Conservation (phyloP, 1,139 yeast species). For the Cylindricascospora bacillispora region DNA sequence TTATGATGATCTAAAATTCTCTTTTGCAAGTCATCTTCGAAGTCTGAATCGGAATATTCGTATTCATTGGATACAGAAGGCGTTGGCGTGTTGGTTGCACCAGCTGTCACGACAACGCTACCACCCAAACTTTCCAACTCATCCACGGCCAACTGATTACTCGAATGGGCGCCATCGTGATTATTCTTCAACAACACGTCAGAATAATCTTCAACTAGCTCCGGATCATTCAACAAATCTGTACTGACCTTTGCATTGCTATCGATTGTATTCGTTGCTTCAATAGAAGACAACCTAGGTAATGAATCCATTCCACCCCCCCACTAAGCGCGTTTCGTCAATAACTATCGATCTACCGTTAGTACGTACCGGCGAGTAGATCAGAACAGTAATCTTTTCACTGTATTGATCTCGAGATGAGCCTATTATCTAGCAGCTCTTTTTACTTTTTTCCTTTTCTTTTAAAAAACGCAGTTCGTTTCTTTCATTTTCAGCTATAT, state of each 20-base stretch:
- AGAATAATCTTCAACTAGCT: conserved; percentile 21
- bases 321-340: no score
- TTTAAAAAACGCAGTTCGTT: no score
- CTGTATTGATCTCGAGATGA: no score
- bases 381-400: no score
- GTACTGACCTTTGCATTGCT: neutral
- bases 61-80: conserved; percentile 9
- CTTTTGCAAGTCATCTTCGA: conserved; percentile 24
- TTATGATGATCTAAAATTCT: conserved; percentile 12
- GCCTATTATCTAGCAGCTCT: no score
- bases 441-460: no score
- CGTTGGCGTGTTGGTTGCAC: conserved; percentile 2
- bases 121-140: conserved; percentile 21
- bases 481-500: no score
- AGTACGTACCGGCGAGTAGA: no score
- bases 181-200: conserved; percentile 16
- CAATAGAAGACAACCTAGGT: no score
- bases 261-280: neutral
- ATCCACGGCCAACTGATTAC: no score
- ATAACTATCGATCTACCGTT: no score
- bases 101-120: conserved; percentile 22
- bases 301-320: no score
- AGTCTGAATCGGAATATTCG: conserved; percentile 26
- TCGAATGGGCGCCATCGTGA: conserved; percentile 2
- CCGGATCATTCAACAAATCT: conserved; percentile 19